phyloP scores from a whole-genome alignment of 768 basidiomycete genomes.

The Sporobolomyces phaffii region DNA sequence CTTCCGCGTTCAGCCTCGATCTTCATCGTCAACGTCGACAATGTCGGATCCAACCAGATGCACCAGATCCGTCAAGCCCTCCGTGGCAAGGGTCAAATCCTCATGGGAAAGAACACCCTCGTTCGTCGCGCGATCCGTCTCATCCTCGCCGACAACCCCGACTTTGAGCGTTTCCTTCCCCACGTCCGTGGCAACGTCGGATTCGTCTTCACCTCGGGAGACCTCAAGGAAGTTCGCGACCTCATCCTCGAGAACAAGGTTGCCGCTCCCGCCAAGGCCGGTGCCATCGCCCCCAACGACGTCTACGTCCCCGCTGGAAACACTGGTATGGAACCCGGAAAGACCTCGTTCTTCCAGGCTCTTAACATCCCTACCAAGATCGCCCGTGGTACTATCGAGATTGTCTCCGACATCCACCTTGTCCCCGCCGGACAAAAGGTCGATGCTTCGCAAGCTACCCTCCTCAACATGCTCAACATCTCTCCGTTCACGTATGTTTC shows the following conservation, averaged over 20 bases:
- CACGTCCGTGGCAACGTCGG: constrained; percentile 96
- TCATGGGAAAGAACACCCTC: constrained; percentile 99
- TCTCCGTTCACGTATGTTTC: constrained; percentile 50
- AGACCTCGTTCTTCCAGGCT: constrained; percentile 99
- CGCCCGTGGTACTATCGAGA: constrained; percentile 99
- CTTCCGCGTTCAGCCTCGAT: constrained; percentile 71
- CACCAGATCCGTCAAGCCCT: constrained; percentile 92
- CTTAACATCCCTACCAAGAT: constrained; percentile 99
- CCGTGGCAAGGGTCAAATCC: constrained; percentile 89
- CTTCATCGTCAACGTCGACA: constrained; percentile 99
- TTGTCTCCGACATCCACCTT: constrained; percentile 93
- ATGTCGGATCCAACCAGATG: constrained; percentile 98
- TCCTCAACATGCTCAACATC: constrained; percentile 99
- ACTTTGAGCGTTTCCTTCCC: constrained; percentile 93
- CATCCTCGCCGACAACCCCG: constrained; percentile 80
- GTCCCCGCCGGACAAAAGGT: constrained; percentile 86
- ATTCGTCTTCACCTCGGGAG: constrained; percentile 89
- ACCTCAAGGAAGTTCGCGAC: constrained; percentile 91
- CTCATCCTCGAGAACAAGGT: constrained; percentile 95
- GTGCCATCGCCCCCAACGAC: constrained; percentile 87
- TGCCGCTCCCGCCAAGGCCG: constrained; percentile 95
- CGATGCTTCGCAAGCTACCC: constrained; percentile 91
- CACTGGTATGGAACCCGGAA: constrained; percentile 99
- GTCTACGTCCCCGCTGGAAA: constrained; percentile 89
- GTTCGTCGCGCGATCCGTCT: constrained; percentile 94